A percentile compares a stretch with the other conserved stretches of the same genome.
Conservation (phyloP, 305 asterid genomes). For the Solanum chacoense region DNA sequence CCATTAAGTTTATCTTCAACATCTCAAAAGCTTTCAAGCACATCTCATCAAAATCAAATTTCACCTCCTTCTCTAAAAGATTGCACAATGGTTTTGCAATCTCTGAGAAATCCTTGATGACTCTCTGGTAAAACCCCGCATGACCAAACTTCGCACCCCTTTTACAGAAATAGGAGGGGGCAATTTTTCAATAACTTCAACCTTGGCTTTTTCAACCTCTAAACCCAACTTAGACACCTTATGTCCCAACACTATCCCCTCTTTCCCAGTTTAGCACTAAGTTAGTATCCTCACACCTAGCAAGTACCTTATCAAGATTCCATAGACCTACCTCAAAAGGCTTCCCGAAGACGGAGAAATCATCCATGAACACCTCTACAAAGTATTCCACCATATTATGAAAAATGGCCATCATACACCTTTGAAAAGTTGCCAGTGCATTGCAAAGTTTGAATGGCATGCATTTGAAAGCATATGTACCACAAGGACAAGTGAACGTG, state of each 20-base stretch:
- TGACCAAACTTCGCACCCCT: neutral
- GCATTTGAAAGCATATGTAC: neutral
- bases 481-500: neutral
- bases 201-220: neutral
- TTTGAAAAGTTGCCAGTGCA: neutral
- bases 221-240: neutral
- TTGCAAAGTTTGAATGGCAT: neutral
- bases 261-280: neutral
- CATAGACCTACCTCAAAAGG: neutral
- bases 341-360: neutral
- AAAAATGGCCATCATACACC: neutral
- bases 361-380: neutral
- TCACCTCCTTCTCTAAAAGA: neutral
- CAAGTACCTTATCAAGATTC: neutral
- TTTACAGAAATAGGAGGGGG: neutral
- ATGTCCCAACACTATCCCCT: neutral
- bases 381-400: neutral
- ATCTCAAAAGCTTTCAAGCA: neutral
- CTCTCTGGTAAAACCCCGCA: too few relatives aligned
- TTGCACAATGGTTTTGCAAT: neutral
- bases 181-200: neutral
- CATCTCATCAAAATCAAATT: neutral
- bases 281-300: neutral
- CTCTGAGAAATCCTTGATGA: neutral
- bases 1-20: neutral